Evolutionary conservation across 2,329 filamentous ascomycete genomes (phyloP), one percentile per base, ranked within the genome.

Genomic region (Magnaporthales sp.): DNA sequence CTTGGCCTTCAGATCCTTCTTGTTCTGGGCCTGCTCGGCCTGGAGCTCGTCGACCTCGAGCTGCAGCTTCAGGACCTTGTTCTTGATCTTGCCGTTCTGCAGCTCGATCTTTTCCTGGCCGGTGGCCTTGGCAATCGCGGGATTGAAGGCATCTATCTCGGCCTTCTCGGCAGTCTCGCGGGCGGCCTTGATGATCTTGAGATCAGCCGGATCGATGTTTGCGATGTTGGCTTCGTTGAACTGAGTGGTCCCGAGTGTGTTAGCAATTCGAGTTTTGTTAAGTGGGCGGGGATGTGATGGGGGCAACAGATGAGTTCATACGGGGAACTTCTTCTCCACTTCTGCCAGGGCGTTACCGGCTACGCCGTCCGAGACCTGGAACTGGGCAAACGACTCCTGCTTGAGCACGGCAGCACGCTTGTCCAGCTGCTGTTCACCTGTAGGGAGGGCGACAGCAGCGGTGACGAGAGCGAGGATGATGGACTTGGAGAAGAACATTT

Each of bases 41-140:
- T 83, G 75, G 56, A 86, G 77, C 62, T 77, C 76, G 67, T 85
- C 71, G 2, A 83, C 79, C 71, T 84, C 80, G 19, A 85, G 80
- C 75, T 81, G 78, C 63, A 86, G 75, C 77, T 86, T 87, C 65
- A 86, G 75, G 27, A 87, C 83, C 78, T 86, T 86, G 77, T 86
- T 86, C 80, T 86, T 85, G 72, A 80, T 86, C 77, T 86, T 86
- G 71, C 84, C 84, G 64, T 78, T 78, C 75, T 83, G 77, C 19
- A 86, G 77, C 11, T 82, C 81, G 1, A 22, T 19, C 54, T 77
- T 67, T 56, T 73, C 80, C 0, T 77, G 79, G 2, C 77, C 75
- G 13, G 76, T 73, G 9, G 83, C 83, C 3, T 78, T 80, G 13
- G 75, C 77, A 68, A 84, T 82, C 54, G 83, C 80, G 19, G 82